A percentile compares a stretch with the other conserved stretches of the same genome.
Evolutionary conservation across 768 basidiomycete species (phyloP).

Genomic region (Naganishia antarctica): DNA sequence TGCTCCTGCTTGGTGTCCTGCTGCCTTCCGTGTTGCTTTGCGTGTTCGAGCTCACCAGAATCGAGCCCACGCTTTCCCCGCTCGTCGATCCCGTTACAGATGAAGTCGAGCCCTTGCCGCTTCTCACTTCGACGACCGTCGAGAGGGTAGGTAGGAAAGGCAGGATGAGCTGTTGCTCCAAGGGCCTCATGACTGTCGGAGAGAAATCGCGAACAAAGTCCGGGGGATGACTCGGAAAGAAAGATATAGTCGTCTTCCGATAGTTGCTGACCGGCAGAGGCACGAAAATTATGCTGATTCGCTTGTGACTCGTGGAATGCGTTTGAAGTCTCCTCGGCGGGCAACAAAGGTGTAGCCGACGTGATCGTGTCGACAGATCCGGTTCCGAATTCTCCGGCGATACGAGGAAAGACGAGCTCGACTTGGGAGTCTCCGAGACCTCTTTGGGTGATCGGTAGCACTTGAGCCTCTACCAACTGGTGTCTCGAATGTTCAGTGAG

Average conservation of each 20-base stretch:
- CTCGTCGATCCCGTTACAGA: constrained; percentile 11
- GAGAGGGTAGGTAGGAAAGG: constrained; percentile 19
- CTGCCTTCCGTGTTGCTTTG: not conserved
- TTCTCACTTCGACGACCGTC: constrained; percentile 12
- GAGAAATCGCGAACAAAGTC: not conserved
- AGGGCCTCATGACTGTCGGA: not conserved
- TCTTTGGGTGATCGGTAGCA: not conserved
- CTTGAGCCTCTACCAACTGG: not conserved
- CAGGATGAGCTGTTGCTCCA: constrained; percentile 15
- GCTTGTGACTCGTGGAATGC: not conserved
- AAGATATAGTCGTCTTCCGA: constrained; percentile 22
- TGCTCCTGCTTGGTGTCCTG: constrained; percentile 2
- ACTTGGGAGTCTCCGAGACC: constrained; percentile 12
- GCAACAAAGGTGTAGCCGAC: not conserved
- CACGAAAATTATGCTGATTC: constrained; percentile 18
- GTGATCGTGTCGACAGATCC: constrained; percentile 2
- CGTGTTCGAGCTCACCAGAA: not conserved
- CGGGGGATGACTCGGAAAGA: not conserved
- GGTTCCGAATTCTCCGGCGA: constrained; percentile 7
- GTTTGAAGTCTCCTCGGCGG: not conserved
- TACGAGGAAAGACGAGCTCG: constrained; percentile 10
- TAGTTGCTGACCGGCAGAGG: constrained; percentile 5
- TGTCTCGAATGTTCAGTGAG: constrained; percentile 1
- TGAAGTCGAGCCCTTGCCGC: constrained; percentile 13
- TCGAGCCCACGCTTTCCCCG: not conserved